A percentile compares a stretch with the other conserved stretches of the same genome.
phyloP scores from a whole-genome alignment of 495 filamentous ascomycete genomes.

The Penicillium cataractarum region DNA sequence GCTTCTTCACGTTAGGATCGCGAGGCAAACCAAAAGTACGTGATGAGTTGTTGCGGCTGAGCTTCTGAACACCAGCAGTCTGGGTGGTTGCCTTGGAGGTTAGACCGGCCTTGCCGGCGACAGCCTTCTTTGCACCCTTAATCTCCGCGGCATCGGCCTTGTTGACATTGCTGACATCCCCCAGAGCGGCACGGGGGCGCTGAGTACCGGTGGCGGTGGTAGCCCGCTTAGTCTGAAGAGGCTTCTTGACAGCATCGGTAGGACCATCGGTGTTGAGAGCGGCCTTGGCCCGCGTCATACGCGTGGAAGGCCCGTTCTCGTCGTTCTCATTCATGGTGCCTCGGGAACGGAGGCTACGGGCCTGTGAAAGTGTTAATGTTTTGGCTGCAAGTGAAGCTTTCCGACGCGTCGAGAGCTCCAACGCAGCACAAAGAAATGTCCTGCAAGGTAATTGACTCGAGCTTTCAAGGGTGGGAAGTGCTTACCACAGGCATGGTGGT shows the following conservation, averaged over 20 bases:
- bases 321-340: conserved; percentile 88
- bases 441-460: conserved; percentile 9
- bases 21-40: conserved; percentile 64
- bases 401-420: conserved; percentile 19
- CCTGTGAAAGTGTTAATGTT: conserved; percentile 41
- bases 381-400: conserved; percentile 16
- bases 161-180: conserved; percentile 92
- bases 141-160: conserved; percentile 68
- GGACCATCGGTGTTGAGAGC: conserved; percentile 63
- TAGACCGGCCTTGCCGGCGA: conserved; percentile 59
- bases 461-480: conserved; percentile 12
- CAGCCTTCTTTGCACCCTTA: conserved; percentile 71
- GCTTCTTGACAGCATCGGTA: conserved; percentile 65
- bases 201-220: conserved; percentile 54
- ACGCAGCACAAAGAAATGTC: neutral
- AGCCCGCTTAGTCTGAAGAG: conserved; percentile 75
- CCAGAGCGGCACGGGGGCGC: conserved; percentile 76
- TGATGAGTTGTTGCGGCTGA: conserved; percentile 63
- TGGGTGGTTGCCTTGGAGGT: conserved; percentile 76
- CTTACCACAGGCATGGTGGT: conserved; percentile 52
- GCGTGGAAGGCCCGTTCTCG: conserved; percentile 78
- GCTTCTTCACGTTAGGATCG: conserved; percentile 65
- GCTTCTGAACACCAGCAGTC: conserved; percentile 79
- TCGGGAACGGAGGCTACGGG: conserved; percentile 62
- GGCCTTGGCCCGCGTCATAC: conserved; percentile 90